phyloP scores from a whole-genome alignment of 2,329 filamentous ascomycete species.

The Didymella glomerata region DNA sequence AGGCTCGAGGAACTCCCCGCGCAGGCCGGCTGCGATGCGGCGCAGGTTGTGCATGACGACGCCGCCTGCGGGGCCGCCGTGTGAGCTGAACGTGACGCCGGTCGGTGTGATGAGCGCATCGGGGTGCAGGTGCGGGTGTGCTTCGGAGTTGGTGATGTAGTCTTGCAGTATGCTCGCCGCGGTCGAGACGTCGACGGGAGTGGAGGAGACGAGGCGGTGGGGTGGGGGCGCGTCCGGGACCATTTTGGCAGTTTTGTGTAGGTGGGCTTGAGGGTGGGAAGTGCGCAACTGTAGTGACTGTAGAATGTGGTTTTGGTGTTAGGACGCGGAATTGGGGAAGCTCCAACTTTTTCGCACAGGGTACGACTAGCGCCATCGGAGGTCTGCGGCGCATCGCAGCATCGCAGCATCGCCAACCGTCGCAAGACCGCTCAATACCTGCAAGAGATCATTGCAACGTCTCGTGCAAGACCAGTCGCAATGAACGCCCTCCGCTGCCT shows the following conservation, averaged over 20 bases:
- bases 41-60: conserved; percentile 63
- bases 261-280: neutral
- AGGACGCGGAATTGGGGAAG: neutral
- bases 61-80: conserved; percentile 55
- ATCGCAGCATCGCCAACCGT: neutral
- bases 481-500: conserved; percentile 50
- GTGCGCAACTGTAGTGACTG: neutral
- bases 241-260: conserved; percentile 33
- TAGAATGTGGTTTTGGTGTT: neutral
- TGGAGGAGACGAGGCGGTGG: conserved; percentile 42
- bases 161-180: conserved; percentile 50
- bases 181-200: conserved; percentile 41
- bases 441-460: neutral
- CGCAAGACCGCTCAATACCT: neutral
- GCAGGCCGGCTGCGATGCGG: conserved; percentile 61
- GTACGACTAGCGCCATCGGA: neutral
- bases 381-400: neutral
- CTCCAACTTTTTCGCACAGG: neutral
- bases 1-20: conserved; percentile 60
- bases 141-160: conserved; percentile 53
- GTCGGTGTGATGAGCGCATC: conserved; percentile 56
- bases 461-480: conserved; percentile 6
- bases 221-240: conserved; percentile 49
- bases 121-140: conserved; percentile 58
- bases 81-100: conserved; percentile 54